Conservation (phyloP, 2,329 filamentous ascomycete species). For the Paecilomyces niveus region DNA sequence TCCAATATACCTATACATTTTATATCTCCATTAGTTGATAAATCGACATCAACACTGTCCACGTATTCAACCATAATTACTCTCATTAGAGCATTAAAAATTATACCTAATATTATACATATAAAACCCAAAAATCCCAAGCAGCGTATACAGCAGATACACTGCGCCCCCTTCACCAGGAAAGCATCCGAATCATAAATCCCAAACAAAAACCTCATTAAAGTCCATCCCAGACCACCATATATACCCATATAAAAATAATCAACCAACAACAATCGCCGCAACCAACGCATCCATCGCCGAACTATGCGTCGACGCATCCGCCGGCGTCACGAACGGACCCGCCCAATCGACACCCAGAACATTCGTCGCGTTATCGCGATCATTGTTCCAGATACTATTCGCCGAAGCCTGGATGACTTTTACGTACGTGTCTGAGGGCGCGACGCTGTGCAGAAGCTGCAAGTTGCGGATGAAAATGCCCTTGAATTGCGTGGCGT, state of each 20-base stretch:
- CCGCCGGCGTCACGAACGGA: conserved; percentile 45
- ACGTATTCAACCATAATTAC: background rate
- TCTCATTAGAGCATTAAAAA: background rate
- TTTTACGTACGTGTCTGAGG: conserved; percentile 42
- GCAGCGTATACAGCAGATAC: background rate
- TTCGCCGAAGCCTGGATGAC: conserved; percentile 58
- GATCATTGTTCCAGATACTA: conserved; percentile 56
- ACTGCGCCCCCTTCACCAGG: background rate
- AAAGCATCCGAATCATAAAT: background rate
- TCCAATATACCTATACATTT: too few relatives aligned
- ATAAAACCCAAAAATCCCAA: background rate
- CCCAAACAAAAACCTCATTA: too few relatives aligned
- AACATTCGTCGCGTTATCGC: conserved; percentile 39
- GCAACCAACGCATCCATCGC: conserved; percentile 63
- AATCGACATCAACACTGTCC: background rate
- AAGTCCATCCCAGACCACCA: too few relatives aligned
- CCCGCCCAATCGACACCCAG: conserved; percentile 62
- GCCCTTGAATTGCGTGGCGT: conserved; percentile 64
- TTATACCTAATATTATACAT: background rate
- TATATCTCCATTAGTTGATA: background rate
- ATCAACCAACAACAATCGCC: conserved; percentile 27
- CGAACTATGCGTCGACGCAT: conserved; percentile 56
- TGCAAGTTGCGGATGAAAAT: conserved; percentile 60
- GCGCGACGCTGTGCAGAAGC: conserved; percentile 48
- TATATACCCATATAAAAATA: too few relatives aligned